phyloP scores from a whole-genome alignment of 1,284 basidiomycete genomes.

The Dichomitus squalens region DNA sequence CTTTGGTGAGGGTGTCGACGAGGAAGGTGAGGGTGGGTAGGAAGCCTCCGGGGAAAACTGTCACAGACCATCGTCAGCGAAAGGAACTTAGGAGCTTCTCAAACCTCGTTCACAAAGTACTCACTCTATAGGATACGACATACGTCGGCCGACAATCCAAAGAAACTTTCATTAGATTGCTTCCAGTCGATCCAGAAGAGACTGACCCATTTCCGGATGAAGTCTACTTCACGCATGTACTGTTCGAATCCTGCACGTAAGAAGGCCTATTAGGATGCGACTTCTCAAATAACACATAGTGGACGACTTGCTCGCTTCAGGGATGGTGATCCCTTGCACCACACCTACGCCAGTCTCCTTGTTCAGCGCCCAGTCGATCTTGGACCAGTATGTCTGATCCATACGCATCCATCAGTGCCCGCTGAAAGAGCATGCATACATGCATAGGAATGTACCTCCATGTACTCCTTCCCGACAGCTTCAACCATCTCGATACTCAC shows the following conservation, averaged over 20 bases:
- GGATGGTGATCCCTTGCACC: slow-evolving; percentile 81
- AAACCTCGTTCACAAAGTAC: neutral
- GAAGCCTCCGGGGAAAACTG: slow-evolving; percentile 81
- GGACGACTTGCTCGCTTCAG: slow-evolving; percentile 62
- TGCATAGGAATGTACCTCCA: slow-evolving; percentile 40
- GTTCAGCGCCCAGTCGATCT: slow-evolving; percentile 75
- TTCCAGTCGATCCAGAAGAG: slow-evolving; percentile 4
- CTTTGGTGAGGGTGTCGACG: slow-evolving; percentile 54
- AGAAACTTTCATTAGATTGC: slow-evolving; percentile 19
- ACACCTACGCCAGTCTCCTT: slow-evolving; percentile 63
- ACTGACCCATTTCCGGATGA: slow-evolving; percentile 79
- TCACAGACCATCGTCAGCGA: neutral
- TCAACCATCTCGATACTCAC: slow-evolving; percentile 85
- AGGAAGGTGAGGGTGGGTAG: slow-evolving; percentile 72
- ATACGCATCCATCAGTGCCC: neutral
- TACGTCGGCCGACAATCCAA: slow-evolving; percentile 6
- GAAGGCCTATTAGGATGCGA: neutral
- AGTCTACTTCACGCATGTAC: slow-evolving; percentile 68
- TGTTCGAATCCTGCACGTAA: slow-evolving; percentile 49
- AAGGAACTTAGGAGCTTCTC: neutral
- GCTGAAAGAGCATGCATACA: neutral
- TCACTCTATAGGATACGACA: slow-evolving; percentile 4
- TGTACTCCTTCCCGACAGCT: slow-evolving; percentile 70
- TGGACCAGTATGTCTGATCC: slow-evolving; percentile 55
- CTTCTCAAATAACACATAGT: neutral